Conservation (phyloP, 106 monocot genomes). For the Dendrobium chrysotoxum region DNA sequence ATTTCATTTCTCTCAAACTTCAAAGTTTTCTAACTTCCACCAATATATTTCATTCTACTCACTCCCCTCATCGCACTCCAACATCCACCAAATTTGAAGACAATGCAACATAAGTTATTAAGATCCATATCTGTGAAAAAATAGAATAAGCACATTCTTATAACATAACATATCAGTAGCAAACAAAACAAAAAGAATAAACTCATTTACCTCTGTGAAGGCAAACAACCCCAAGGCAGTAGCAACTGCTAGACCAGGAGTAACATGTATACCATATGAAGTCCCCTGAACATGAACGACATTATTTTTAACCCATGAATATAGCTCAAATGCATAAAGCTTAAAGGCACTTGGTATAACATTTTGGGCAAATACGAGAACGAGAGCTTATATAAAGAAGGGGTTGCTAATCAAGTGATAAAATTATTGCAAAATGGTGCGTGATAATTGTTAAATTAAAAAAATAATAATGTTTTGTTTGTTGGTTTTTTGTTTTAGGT, state of each 20-base stretch:
- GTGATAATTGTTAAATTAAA: neutral
- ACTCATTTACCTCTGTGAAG: slow-evolving; percentile 58
- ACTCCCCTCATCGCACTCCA: no score
- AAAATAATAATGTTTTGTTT: no score
- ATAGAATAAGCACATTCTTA: no score
- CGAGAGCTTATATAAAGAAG: no score
- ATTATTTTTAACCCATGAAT: neutral
- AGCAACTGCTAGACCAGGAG: slow-evolving; percentile 73
- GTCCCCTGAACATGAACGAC: slow-evolving; percentile 37
- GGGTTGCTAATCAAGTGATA: no score
- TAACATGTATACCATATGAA: slow-evolving; percentile 52
- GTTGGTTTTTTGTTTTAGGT: no score
- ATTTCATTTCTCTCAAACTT: no score
- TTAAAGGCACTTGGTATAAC: neutral
- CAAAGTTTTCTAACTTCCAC: no score
- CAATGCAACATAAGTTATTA: no score
- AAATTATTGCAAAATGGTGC: neutral
- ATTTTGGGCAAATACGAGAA: neutral
- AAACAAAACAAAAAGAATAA: neutral
- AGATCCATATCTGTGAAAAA: no score
- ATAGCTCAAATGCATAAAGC: neutral
- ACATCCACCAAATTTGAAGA: no score
- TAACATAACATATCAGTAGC: neutral
- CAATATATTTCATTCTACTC: no score
- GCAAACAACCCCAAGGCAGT: slow-evolving; percentile 71